Percentiles rank a stretch among this genome's conserved stretches.
Evolutionary conservation across 352 stramenopile species (phyloP).

Genomic region (Thraustochytrium sp.): DNA sequence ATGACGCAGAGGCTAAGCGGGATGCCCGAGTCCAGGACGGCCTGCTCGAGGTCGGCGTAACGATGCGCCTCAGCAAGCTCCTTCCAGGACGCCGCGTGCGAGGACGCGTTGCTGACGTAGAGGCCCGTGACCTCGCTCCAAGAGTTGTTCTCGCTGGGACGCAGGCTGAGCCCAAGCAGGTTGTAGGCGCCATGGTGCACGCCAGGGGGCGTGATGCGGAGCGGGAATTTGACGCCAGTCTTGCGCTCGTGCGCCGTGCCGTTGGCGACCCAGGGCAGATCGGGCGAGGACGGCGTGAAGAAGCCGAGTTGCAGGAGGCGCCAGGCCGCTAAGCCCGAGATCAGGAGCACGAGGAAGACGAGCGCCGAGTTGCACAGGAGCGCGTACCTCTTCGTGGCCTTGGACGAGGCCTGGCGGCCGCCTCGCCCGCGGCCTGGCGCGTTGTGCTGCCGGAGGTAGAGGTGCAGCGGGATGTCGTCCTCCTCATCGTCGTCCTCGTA

Average conservation of each 20-base stretch:
- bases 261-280: conserved; percentile 3
- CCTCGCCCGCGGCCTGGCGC: too few species aligned
- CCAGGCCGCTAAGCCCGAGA: neutral
- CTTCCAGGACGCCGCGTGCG: neutral
- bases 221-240: neutral
- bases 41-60: neutral
- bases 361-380: neutral
- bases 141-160: neutral
- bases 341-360: neutral
- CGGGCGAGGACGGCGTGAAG: neutral
- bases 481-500: neutral
- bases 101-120: neutral
- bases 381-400: neutral
- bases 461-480: too few species aligned
- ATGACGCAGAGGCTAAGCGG: neutral
- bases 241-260: neutral
- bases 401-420: too few species aligned
- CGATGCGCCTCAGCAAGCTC: neutral
- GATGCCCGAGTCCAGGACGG: neutral
- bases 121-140: neutral
- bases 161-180: neutral
- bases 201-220: neutral
- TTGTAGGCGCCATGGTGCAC: neutral
- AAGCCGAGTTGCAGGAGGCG: neutral
- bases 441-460: too few species aligned